Evolutionary conservation across 768 basidiomycete species (phyloP).

Genomic region (Tricholoma bakamatsutake): DNA sequence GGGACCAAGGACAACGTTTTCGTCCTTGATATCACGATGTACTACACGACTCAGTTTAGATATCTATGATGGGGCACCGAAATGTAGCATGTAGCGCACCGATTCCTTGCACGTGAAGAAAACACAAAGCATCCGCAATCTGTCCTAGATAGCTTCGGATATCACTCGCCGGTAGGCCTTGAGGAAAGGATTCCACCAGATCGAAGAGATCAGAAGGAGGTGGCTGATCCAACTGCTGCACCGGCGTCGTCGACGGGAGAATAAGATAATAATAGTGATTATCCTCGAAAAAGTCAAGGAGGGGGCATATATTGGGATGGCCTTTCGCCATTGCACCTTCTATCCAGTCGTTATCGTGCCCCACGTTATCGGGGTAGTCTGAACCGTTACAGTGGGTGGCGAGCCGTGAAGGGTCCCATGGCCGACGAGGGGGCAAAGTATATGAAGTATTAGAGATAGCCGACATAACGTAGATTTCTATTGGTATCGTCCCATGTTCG

Average conservation of each 20-base stretch:
- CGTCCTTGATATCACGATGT: constrained; percentile 97
- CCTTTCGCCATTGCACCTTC: constrained; percentile 73
- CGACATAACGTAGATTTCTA: constrained; percentile 95
- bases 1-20: constrained; percentile 85
- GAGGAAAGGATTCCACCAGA: constrained; percentile 83
- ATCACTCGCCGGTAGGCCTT: constrained; percentile 70
- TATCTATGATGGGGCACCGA: not conserved
- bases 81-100: constrained; percentile 40
- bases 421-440: constrained; percentile 67
- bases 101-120: constrained; percentile 88
- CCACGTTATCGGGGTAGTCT: constrained; percentile 11
- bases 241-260: constrained; percentile 69
- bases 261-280: constrained; percentile 94
- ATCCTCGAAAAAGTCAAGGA: constrained; percentile 97
- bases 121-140: constrained; percentile 84
- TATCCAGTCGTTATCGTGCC: constrained; percentile 46
- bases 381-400: constrained; percentile 15
- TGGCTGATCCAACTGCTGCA: constrained; percentile 44
- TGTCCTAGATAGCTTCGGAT: constrained; percentile 88
- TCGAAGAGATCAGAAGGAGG: constrained; percentile 87
- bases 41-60: constrained; percentile 38
- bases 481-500: constrained; percentile 91
- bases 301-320: constrained; percentile 91
- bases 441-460: constrained; percentile 80
- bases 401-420: constrained; percentile 76